Conservation (phyloP, 805 yeast genomes). For the Cyberlindnera petersonii region DNA sequence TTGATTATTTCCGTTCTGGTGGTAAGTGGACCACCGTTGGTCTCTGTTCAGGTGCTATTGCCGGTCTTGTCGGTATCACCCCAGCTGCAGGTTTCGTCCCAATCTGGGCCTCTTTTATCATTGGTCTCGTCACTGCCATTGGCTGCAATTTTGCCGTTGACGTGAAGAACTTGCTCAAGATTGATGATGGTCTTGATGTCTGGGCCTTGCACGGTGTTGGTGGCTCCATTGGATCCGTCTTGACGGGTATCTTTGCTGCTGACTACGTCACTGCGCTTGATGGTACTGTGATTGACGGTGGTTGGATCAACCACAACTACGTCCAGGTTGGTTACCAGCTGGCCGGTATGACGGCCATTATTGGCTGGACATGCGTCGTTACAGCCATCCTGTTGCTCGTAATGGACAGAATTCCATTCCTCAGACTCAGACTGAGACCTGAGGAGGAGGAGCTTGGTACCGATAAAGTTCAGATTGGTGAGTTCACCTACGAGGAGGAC, state of each 20-base stretch:
- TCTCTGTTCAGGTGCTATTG: conserved; percentile 87
- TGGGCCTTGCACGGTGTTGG: conserved; percentile 94
- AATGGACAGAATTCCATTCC: conserved; percentile 75
- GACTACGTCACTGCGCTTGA: conserved; percentile 84
- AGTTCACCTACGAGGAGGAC: conserved; percentile 68
- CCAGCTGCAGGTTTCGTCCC: conserved; percentile 98
- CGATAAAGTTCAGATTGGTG: conserved; percentile 89
- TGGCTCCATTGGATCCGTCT: conserved; percentile 75
- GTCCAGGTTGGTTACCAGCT: conserved; percentile 84
- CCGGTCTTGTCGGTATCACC: conserved; percentile 92
- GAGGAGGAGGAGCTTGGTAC: conserved; percentile 88
- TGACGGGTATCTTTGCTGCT: conserved; percentile 92
- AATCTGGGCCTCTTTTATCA: conserved; percentile 79
- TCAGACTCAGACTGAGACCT: conserved; percentile 75
- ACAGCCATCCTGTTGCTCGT: conserved; percentile 63
- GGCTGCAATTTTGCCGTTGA: conserved; percentile 86
- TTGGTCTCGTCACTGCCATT: conserved; percentile 74
- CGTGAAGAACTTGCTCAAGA: conserved; percentile 61
- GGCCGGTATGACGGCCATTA: conserved; percentile 69
- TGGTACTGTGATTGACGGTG: conserved; percentile 71
- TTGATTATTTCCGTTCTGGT: conserved; percentile 77
- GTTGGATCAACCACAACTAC: conserved; percentile 84
- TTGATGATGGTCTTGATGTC: conserved; percentile 95
- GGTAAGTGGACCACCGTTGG: conserved; percentile 93
- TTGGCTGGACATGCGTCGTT: conserved; percentile 70